Conservation (phyloP, 805 yeast species). For the Lipomyces starkeyi region DNA sequence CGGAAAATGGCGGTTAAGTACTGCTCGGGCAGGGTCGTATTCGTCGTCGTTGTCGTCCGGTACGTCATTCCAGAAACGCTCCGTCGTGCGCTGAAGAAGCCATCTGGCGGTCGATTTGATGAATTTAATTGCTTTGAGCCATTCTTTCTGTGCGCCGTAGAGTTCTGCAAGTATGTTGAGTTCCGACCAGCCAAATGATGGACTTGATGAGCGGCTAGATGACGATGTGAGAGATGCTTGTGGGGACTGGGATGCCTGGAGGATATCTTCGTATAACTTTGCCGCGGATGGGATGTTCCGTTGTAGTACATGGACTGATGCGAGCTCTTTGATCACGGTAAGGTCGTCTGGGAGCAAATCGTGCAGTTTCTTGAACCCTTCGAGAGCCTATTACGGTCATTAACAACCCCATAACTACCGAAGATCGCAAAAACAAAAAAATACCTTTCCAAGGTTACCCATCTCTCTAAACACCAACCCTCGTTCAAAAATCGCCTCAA, state of each 20-base stretch:
- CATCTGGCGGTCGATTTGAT: conserved; percentile 79
- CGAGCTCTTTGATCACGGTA: conserved; percentile 60
- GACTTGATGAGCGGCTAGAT: conserved; percentile 68
- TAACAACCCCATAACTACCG: neutral
- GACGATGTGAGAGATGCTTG: conserved; percentile 14
- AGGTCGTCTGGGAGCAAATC: conserved; percentile 63
- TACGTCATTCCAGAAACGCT: conserved; percentile 68
- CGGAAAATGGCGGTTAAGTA: conserved; percentile 37
- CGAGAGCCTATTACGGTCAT: conserved; percentile 56
- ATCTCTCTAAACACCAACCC: conserved; percentile 70
- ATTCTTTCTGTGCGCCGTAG: conserved; percentile 70
- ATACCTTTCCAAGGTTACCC: conserved; percentile 61
- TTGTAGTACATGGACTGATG: conserved; percentile 53
- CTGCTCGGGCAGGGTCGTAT: conserved; percentile 17
- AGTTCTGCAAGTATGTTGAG: conserved; percentile 83
- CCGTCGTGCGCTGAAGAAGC: conserved; percentile 72
- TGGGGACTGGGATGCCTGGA: conserved; percentile 28
- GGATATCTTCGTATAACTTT: conserved; percentile 41
- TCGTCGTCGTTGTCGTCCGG: conserved; percentile 68
- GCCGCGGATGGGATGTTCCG: conserved; percentile 42
- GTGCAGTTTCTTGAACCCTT: conserved; percentile 68
- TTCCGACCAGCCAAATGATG: conserved; percentile 82
- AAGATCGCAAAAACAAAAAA: neutral
- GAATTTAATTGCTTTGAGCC: conserved; percentile 64
- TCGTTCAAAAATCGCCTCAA: conserved; percentile 65